Conservation (phyloP, 2,329 filamentous ascomycete genomes). For the Sclerotinia borealis region DNA sequence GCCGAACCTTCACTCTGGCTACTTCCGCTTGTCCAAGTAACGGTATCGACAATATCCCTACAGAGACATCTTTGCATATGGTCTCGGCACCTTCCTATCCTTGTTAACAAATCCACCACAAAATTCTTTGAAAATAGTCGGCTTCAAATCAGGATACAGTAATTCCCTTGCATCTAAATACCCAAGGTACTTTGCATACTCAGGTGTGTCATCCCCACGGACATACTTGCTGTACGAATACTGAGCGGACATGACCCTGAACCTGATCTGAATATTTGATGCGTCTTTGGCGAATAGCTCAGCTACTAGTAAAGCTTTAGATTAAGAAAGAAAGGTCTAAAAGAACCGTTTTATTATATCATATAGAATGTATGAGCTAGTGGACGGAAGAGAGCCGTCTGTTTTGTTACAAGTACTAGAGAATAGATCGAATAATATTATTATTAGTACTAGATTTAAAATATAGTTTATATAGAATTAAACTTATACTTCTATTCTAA, state of each 20-base stretch:
- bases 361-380: no score
- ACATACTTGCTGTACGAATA: conserved; percentile 7
- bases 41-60: conserved; percentile 91
- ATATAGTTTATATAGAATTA: no score
- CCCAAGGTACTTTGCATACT: conserved; percentile 48
- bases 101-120: conserved; percentile 37
- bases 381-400: no score
- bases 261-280: not conserved
- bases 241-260: not conserved
- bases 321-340: no score
- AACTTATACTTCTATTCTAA: no score
- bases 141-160: conserved; percentile 48
- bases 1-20: conserved; percentile 17
- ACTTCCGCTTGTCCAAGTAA: conserved; percentile 56
- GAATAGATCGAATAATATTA: no score
- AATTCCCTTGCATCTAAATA: conserved; percentile 46
- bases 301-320: no score
- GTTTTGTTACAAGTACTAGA: no score
- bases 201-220: conserved; percentile 47
- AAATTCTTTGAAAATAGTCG: conserved; percentile 36
- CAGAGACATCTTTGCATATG: not conserved
- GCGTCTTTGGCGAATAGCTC: not conserved
- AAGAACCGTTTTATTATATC: no score
- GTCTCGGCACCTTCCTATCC: conserved; percentile 35
- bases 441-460: no score